These are phyloP conservation scores for Botrytis galanthina DNA, from an alignment of 2,329 filamentous ascomycete species.

Conservation along the genomic window DNA sequence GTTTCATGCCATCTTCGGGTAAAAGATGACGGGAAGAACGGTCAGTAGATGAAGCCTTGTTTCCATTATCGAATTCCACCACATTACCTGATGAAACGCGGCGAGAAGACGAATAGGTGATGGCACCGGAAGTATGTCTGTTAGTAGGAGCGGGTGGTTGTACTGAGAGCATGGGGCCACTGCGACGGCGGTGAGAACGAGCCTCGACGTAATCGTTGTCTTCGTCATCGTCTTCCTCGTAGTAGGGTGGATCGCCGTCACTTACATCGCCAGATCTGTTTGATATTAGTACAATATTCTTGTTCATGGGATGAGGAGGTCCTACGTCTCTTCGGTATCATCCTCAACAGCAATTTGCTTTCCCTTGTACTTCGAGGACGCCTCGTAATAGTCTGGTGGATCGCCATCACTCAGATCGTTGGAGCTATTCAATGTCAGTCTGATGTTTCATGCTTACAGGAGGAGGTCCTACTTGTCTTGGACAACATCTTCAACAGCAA, in stretches of 20 bases:
- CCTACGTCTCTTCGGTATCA: not conserved
- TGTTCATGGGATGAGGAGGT: not conserved
- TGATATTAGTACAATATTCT: not conserved
- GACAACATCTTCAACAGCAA: not conserved
- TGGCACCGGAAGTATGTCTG: not conserved
- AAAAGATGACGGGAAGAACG: not conserved
- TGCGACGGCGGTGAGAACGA: not conserved
- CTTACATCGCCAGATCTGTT: not conserved
- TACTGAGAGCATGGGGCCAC: not conserved
- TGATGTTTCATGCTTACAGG: not conserved
- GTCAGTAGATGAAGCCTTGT: not conserved
- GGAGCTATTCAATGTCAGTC: slow-evolving; percentile 3
- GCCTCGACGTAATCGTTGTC: not conserved
- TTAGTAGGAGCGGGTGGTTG: not conserved
- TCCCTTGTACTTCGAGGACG: not conserved
- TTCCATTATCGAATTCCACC: not conserved
- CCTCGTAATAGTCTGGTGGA: not conserved
- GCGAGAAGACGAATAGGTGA: not conserved
- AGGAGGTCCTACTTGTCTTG: not conserved
- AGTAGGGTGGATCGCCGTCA: slow-evolving; percentile 2
- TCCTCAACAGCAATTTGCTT: not conserved
- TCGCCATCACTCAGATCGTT: not conserved
- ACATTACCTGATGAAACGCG: not conserved
- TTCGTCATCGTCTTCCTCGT: not conserved
- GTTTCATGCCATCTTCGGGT: not conserved